phyloP scores from a whole-genome alignment of 352 stramenopile genomes.

The Elongisporangium anandrum region DNA sequence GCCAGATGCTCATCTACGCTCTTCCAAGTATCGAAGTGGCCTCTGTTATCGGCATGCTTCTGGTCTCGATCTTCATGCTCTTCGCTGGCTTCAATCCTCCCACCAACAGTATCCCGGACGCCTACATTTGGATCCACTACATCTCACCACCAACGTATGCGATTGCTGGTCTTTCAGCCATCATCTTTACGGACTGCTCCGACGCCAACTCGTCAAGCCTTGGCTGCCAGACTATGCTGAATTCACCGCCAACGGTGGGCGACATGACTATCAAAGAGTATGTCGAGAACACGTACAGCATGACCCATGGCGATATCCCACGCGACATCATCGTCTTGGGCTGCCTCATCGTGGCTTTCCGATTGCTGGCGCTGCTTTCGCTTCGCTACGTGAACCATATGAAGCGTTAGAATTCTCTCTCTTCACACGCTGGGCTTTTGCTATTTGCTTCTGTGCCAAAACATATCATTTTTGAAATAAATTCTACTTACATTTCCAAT shows the following conservation, averaged over 20 bases:
- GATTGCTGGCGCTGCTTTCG: slow-evolving; percentile 35
- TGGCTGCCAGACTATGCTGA: slow-evolving; percentile 21
- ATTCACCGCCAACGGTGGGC: slow-evolving; percentile 19
- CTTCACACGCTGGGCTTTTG: too few species aligned
- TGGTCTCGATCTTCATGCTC: slow-evolving; percentile 59
- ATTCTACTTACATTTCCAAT: too few species aligned
- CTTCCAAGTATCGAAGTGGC: slow-evolving; percentile 40
- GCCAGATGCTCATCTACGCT: slow-evolving; percentile 42
- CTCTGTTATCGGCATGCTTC: slow-evolving; percentile 30
- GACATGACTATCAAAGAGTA: slow-evolving; percentile 39
- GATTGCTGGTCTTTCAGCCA: slow-evolving; percentile 28
- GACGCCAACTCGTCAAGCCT: slow-evolving; percentile 10
- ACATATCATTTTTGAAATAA: too few species aligned
- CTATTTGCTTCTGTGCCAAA: too few species aligned
- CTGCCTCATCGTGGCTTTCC: slow-evolving; percentile 40
- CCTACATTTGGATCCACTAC: slow-evolving; percentile 60
- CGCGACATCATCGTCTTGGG: slow-evolving; percentile 25
- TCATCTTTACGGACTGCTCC: slow-evolving; percentile 36
- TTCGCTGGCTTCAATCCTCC: slow-evolving; percentile 51
- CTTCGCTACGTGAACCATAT: slow-evolving; percentile 53
- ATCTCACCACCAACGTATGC: slow-evolving; percentile 42
- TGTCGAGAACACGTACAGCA: slow-evolving; percentile 30
- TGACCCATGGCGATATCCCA: slow-evolving; percentile 23
- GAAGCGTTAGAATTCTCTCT: slow-evolving; percentile 23
- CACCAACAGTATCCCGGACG: slow-evolving; percentile 27